Conservation (phyloP, 441 rosid genomes). For the Aquilaria agallochum region DNA sequence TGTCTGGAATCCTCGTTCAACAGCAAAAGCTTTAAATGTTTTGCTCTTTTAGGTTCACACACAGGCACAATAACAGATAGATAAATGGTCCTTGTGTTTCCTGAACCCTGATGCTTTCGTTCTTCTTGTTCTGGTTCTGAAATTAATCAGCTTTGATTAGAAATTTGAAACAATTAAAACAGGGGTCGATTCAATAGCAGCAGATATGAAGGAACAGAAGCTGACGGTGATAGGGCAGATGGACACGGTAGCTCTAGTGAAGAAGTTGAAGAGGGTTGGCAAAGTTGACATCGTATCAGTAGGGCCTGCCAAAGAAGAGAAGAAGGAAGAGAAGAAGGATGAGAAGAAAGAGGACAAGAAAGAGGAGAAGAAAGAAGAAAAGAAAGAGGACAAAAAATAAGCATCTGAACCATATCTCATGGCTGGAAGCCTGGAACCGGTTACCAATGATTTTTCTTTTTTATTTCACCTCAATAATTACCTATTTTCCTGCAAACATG, state of each 20-base stretch:
- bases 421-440: background rate
- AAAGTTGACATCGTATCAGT: conserved; percentile 89
- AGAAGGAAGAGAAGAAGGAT: conserved; percentile 76
- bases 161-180: conserved; percentile 1
- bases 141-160: background rate
- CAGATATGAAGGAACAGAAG: conserved; percentile 89
- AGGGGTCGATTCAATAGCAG: conserved; percentile 95
- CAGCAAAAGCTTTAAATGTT: background rate
- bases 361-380: conserved; percentile 49
- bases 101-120: background rate
- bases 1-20: too few species aligned
- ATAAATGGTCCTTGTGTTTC: background rate
- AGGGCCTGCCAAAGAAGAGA: conserved; percentile 95
- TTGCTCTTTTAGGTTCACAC: too few species aligned
- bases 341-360: conserved; percentile 54
- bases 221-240: conserved; percentile 81
- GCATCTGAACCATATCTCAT: conserved; percentile 9
- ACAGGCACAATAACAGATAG: background rate
- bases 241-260: conserved; percentile 88
- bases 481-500: too few species aligned
- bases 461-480: background rate
- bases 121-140: background rate
- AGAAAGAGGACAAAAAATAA: conserved; percentile 37
- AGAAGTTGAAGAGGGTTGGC: conserved; percentile 91
- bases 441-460: conserved; percentile 19